Evolutionary conservation across 2,329 filamentous ascomycete genomes (phyloP), one percentile per base, ranked within the genome.

Genomic region (Colletotrichum australisinense): DNA sequence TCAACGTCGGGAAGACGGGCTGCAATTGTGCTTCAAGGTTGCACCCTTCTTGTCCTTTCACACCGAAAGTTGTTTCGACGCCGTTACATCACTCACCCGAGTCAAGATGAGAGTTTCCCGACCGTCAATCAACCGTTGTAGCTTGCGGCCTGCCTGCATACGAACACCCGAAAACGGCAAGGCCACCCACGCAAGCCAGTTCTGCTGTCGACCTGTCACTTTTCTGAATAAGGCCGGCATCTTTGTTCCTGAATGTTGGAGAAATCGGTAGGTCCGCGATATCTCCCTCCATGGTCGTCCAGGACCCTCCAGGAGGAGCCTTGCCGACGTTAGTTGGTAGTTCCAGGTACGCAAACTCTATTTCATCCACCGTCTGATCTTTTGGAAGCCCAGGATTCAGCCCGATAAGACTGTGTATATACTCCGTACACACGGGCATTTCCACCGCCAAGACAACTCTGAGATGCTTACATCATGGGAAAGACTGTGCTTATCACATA

Each of bases 311-410:
- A n/a, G 7, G 8, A 35, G 16, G 46, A 32, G 24, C 32, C 55
- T 69, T 73, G 69, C 63, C 63, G 59, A 59, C 46, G 24, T 42
- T 30, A 35, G 32, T 35, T 12, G 11, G 9, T 35, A 53, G 30
- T 63, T 30, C 16, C 46, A 64, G 59, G 55, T n/a, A 60, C 59
- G 42, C 26, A 26, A 64, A 73, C 66, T 69, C 19, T 65, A 69
- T 60, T 64, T 46, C 53, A 53, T 63, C 66, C 30, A 60, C 70
- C 70, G 66, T 73, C 70, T 69, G 66, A 65, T 64, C 30, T 69
- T 69, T 56, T 52, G 26, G 9, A 11, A 2, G 3, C 16, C 14
- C 6, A n/a, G 16, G 19, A 49, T n/a, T n/a, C 42, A 49, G 42
- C 12, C 58, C n/a, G 14, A 60, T 52, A 19, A 46, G 38, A 26